phyloP scores from a whole-genome alignment of 345 rosid genomes.

The Gynandropsis gynandra region DNA sequence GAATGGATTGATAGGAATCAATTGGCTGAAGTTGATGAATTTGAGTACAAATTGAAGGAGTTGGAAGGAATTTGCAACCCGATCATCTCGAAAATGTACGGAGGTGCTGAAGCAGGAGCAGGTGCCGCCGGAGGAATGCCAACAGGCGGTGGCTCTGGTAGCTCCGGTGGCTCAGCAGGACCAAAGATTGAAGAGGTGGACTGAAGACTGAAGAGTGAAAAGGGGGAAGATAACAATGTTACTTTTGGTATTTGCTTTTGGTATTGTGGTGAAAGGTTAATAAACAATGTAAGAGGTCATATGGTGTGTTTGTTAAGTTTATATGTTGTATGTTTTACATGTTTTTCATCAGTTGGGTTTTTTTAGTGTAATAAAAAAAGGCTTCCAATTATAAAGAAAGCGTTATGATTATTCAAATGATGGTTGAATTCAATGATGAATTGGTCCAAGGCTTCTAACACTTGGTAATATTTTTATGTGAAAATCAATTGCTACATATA shows the following conservation, averaged over 20 bases:
- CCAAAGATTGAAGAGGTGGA: conserved; percentile 52
- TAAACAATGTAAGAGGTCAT: background rate
- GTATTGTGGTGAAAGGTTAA: background rate
- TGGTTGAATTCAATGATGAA: no score
- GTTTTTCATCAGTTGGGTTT: no score
- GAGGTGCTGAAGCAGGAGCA: conserved; percentile 21
- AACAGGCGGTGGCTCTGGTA: conserved; percentile 15
- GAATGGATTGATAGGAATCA: conserved; percentile 44
- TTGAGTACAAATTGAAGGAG: conserved; percentile 39
- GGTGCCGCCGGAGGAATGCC: conserved; percentile 21
- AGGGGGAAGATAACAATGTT: background rate
- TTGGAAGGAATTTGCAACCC: conserved; percentile 38
- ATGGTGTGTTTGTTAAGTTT: no score
- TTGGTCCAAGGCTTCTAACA: no score
- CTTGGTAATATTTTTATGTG: no score
- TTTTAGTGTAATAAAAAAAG: no score
- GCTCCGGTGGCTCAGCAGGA: conserved; percentile 27
- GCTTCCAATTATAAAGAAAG: no score
- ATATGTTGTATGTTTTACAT: no score
- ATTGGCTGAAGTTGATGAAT: conserved; percentile 38
- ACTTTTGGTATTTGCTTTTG: background rate
- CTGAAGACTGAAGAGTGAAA: conserved; percentile 3
- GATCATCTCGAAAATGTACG: conserved; percentile 36
- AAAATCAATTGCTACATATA: no score
- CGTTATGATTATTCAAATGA: no score